Percentiles rank a stretch among this genome's conserved stretches.
Conservation (phyloP, 2,329 filamentous ascomycete genomes). For the Diaporthe ampelina region DNA sequence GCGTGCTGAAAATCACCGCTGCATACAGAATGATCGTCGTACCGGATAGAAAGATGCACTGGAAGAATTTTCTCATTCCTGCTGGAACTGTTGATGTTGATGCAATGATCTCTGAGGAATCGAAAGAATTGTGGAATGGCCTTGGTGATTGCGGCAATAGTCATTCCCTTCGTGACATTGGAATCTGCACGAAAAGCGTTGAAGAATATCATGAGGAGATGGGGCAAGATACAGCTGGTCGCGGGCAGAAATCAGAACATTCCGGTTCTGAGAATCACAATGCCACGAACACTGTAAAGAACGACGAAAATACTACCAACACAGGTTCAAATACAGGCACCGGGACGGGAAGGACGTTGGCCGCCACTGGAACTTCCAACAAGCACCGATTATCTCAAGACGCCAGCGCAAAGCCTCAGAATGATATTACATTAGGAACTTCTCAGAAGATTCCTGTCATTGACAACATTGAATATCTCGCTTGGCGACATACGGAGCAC, state of each 20-base stretch:
- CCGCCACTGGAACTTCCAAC: too few relatives aligned
- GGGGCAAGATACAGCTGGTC: too few relatives aligned
- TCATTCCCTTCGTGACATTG: not conserved
- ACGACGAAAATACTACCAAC: too few relatives aligned
- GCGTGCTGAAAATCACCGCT: not conserved
- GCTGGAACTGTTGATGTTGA: conserved; percentile 6
- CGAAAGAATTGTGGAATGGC: not conserved
- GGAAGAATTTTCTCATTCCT: conserved; percentile 25
- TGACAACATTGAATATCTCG: conserved; percentile 22
- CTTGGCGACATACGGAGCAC: conserved; percentile 34
- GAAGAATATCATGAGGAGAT: not conserved
- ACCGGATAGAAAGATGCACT: not conserved
- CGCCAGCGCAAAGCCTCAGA: too few relatives aligned
- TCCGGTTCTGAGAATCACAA: too few relatives aligned
- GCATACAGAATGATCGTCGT: conserved; percentile 21
- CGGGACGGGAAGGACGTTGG: too few relatives aligned
- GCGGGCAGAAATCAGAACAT: too few relatives aligned
- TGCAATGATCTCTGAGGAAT: not conserved
- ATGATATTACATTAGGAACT: not conserved
- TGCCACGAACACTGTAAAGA: too few relatives aligned
- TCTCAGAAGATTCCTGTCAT: not conserved
- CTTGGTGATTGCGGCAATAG: not conserved
- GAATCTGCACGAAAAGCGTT: not conserved
- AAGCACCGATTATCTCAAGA: too few relatives aligned
- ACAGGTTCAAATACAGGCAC: too few relatives aligned